Evolutionary conservation across 305 asterid species (phyloP), one percentile per base, ranked within the genome.

Genomic region (Plantago rigida): DNA sequence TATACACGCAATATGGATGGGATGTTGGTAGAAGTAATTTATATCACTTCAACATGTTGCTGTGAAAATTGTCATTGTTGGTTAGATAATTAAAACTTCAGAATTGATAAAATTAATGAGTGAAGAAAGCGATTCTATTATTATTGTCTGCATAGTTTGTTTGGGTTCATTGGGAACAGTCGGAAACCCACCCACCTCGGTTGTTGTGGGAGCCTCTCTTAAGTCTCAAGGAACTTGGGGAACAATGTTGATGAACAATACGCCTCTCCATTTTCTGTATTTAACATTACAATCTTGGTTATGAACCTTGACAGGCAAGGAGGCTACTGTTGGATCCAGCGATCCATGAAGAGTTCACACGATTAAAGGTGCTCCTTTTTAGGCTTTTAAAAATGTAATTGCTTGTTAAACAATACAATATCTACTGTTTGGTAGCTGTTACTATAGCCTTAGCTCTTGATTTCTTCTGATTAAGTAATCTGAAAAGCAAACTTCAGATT

Each of bases 331-430:
- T 59, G 63, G 63, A 59, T 46, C 63, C 98, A 45, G 96, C 98
- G 54, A 84, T 91, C 70, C 95, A 91, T 72, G 98, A 91, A 73
- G 98, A 91, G 73, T 91, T 91, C 73, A 84, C 81, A 64, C 78
- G 98, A 62, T 74, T 86, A 65, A 91, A 91, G 96, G 98, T 91
- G 45, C 64, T 14, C 56, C 31, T 56, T 74, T 65, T 44, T 0
- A 31, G 54, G 52, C 42, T 50, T 26, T 34, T 12, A 49, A 31
- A 51, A 63, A 52, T 61, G 59, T 65, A 56, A 54, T 58, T n/a
- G 5, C 19, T 64, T 19, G 14, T 47, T 13, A n/a, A 15, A 36
- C 31, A 13, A 34, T 47, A 22, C 24, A 17, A 53, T 47, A 4
- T 22, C 36, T 24, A 14, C 65, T 17, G 34, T 47, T 13, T 63